Percentiles rank a stretch among this genome's conserved stretches.
These are phyloP conservation scores for Colletotrichum chlorophyti DNA, from an alignment of 2,329 filamentous ascomycete species.

Conservation along the genomic window DNA sequence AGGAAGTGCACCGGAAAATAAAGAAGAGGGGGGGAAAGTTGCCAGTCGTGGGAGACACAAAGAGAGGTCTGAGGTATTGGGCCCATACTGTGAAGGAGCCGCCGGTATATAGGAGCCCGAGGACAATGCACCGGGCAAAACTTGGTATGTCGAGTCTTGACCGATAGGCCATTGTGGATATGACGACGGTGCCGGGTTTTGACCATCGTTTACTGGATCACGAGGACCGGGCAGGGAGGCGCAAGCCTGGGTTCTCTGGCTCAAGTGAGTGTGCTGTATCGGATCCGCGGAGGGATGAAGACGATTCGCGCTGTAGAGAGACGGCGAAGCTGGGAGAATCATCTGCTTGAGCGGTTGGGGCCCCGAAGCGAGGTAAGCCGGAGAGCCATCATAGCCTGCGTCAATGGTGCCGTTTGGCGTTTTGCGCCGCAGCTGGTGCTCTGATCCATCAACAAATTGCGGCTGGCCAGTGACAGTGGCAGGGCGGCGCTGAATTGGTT, in stretches of 20 bases:
- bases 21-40: not conserved
- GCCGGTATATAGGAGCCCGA: not conserved
- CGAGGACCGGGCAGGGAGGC: not conserved
- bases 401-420: slow-evolving; percentile 94
- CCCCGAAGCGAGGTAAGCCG: slow-evolving; percentile 73
- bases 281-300: slow-evolving; percentile 20
- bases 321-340: slow-evolving; percentile 67
- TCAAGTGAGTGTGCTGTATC: not conserved
- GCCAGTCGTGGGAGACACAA: not conserved
- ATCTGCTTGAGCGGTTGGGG: slow-evolving; percentile 85
- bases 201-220: not conserved
- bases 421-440: slow-evolving; percentile 87
- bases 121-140: not conserved
- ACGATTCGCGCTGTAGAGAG: slow-evolving; percentile 25
- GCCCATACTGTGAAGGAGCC: not conserved
- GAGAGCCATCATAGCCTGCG: slow-evolving; percentile 88
- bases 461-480: slow-evolving; percentile 2
- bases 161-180: slow-evolving; percentile 9
- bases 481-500: slow-evolving; percentile 33
- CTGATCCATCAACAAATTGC: slow-evolving; percentile 47
- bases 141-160: slow-evolving; percentile 6
- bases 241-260: not conserved
- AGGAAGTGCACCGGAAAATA: not conserved
- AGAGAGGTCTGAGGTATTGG: not conserved
- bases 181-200: not conserved